phyloP scores from a whole-genome alignment of 2,329 filamentous ascomycete species.

The Cladosporium sp. region DNA sequence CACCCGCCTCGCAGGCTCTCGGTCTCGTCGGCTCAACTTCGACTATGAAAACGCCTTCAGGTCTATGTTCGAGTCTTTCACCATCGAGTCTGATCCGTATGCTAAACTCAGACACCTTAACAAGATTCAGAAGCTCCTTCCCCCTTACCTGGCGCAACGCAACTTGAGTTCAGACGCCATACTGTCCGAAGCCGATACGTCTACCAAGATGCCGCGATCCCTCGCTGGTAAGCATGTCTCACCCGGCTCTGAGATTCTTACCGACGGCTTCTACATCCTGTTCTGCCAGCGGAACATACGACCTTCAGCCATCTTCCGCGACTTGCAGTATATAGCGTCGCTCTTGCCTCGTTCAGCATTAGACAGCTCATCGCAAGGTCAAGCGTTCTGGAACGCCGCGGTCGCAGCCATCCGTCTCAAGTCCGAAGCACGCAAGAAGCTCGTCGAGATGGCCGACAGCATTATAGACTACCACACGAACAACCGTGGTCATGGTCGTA shows the following conservation, averaged over 20 bases:
- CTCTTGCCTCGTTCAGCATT: conserved; percentile 60
- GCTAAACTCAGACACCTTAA: conserved; percentile 80
- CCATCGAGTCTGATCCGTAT: conserved; percentile 83
- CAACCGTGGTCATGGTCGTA: conserved; percentile 49
- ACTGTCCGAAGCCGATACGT: neutral
- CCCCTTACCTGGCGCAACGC: conserved; percentile 26
- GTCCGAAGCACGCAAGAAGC: conserved; percentile 80
- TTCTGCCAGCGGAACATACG: conserved; percentile 48
- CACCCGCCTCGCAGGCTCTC: neutral
- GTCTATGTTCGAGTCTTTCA: conserved; percentile 79
- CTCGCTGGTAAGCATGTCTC: neutral
- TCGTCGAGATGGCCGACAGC: conserved; percentile 72
- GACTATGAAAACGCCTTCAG: conserved; percentile 74
- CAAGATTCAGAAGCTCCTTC: conserved; percentile 72
- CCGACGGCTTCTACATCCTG: conserved; percentile 36
- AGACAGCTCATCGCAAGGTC: conserved; percentile 61
- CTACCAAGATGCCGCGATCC: neutral
- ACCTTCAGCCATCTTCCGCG: conserved; percentile 50
- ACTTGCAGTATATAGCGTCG: conserved; percentile 58
- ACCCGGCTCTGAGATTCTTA: neutral
- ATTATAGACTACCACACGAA: conserved; percentile 69
- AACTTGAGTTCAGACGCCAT: neutral
- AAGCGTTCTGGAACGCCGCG: conserved; percentile 87
- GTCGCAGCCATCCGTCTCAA: conserved; percentile 87
- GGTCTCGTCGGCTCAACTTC: conserved; percentile 24